Base-by-base conservation (phyloP, 2,329 filamentous ascomycete genomes). In the Fusarium piperis region DNA sequence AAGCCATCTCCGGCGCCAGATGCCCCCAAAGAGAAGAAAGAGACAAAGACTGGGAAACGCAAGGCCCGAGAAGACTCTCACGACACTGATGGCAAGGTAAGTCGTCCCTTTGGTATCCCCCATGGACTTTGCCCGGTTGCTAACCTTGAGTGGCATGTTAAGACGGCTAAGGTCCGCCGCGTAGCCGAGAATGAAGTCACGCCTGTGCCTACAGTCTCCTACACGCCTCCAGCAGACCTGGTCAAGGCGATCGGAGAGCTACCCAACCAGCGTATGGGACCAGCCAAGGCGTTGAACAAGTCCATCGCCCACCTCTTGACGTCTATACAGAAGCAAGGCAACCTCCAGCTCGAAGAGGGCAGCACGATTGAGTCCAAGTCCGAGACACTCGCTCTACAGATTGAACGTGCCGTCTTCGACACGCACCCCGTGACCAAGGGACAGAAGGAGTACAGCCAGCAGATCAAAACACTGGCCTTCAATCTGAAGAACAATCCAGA, bases 401-500 rank as follows among this genome's bases (percentile, higher is more conserved):
- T 98, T 68, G 95, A 98, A 83, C 90, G 94, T 75, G 89, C 89
- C 5, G 87, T 91, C 15, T 84, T 87, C 64, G 87, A 88, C 68
- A 86, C 85, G 0, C 87, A 91, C 62, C 83, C 85, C 1, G 83
- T 82, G 35, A 79, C 74, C 44, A 82, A 81, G 70, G 80, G 80
- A 15, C 83, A 85, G 26, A 83, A 84, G 64, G 83, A 89, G 58
- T 90, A 90, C 73, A 84, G 78, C 15, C 83, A 84, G 35, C 89
- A 97, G 81, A 88, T 94, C 75, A 91, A 94, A 70, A 90, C 92
- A 48, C 88, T 99, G 73, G 85, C 90, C 55, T 93, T 93, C 82
- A 98, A 98, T 82, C 85, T 98, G 67, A 97, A 97, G 86, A 92
- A 91, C 78, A 99, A 99, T 80, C 83, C 90, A 61, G 90, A 94